Percentiles rank a stretch among this genome's conserved stretches.
Conservation (phyloP, 2,329 filamentous ascomycete species). For the Hypoxylon sp. region DNA sequence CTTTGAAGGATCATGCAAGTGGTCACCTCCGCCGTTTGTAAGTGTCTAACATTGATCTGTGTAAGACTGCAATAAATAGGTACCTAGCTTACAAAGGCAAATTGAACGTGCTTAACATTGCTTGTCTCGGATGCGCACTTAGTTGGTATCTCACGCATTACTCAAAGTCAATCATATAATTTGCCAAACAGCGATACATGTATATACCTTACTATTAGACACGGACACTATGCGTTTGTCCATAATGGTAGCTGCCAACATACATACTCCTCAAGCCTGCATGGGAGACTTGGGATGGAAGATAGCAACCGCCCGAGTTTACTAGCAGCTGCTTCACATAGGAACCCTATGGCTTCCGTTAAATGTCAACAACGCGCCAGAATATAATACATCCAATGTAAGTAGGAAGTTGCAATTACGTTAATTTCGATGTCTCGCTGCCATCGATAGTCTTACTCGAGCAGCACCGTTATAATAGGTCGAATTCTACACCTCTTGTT, state of each 20-base stretch:
- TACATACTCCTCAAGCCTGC: neutral
- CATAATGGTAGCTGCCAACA: neutral
- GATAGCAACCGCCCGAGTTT: too few species aligned
- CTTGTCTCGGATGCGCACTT: neutral
- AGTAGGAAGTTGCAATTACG: neutral
- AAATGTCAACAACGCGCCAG: too few species aligned
- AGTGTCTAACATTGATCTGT: neutral
- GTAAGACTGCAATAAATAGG: too few species aligned
- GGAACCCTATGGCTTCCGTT: too few species aligned
- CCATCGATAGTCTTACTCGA: neutral
- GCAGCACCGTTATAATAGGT: slow-evolving; percentile 1
- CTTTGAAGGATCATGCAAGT: slow-evolving; percentile 22
- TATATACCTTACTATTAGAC: neutral
- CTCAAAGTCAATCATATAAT: neutral
- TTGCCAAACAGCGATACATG: neutral
- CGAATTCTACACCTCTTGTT: slow-evolving; percentile 5
- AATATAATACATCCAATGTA: neutral
- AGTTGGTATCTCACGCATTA: neutral
- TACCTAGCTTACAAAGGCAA: neutral
- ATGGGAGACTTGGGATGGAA: neutral
- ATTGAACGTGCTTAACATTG: neutral
- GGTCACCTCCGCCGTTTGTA: neutral
- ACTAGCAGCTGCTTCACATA: too few species aligned
- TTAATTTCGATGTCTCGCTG: neutral
- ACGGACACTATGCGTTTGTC: slow-evolving; percentile 5